These are phyloP conservation scores for Nephelium lappaceum DNA, from an alignment of 345 rosid species.

Conservation along the genomic window DNA sequence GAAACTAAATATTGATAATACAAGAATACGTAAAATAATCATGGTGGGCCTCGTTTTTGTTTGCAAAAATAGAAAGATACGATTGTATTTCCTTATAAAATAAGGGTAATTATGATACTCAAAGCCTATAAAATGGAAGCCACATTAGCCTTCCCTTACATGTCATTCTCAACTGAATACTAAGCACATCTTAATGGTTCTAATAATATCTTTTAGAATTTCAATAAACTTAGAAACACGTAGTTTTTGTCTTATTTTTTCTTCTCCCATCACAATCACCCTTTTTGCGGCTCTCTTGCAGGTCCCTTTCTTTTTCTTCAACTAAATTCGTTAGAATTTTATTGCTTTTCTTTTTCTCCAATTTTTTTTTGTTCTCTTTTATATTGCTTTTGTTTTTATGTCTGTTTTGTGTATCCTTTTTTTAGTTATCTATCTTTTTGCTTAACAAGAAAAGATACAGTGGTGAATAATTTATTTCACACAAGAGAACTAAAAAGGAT, in stretches of 20 bases:
- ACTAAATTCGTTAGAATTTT: too few relatives aligned
- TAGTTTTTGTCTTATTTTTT: neutral
- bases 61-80: neutral
- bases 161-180: too few relatives aligned
- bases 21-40: neutral
- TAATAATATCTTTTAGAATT: neutral
- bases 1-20: neutral
- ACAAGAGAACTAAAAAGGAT: constrained; percentile 7
- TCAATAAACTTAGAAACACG: neutral
- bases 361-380: neutral
- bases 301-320: too few relatives aligned
- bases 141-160: neutral
- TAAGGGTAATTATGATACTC: neutral
- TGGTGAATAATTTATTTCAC: neutral
- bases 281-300: neutral
- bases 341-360: too few relatives aligned
- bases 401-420: neutral
- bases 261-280: constrained; percentile 5
- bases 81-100: neutral
- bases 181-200: neutral
- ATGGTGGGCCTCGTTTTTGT: neutral
- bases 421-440: neutral
- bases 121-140: neutral
- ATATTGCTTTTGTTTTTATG: neutral
- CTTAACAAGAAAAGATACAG: neutral